phyloP scores from a whole-genome alignment of 768 basidiomycete species.

The Chlorophyllum brunneum region DNA sequence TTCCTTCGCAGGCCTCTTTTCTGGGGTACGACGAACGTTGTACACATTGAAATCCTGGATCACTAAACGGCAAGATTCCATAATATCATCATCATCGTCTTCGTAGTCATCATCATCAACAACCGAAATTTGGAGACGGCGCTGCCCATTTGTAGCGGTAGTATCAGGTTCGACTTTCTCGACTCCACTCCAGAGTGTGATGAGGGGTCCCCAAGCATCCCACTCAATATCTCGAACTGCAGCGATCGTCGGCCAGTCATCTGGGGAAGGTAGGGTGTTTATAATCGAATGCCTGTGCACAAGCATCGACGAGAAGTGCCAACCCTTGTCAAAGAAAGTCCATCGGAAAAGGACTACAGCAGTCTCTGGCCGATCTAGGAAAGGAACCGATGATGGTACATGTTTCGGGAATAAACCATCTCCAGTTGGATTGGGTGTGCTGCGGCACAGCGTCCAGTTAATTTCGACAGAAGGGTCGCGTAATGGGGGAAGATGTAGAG shows the following conservation, averaged over 20 bases:
- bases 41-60: not conserved
- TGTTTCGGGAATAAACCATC: not conserved
- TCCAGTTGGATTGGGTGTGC: not conserved
- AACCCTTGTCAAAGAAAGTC: not conserved
- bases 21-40: not conserved
- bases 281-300: not conserved
- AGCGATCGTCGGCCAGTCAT: not conserved
- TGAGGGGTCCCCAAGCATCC: not conserved
- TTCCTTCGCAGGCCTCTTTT: not conserved
- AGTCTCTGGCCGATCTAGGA: not conserved
- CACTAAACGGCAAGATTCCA: too few species aligned
- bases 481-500: not conserved
- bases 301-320: not conserved
- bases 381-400: not conserved
- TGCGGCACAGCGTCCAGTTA: not conserved
- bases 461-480: not conserved
- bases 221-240: not conserved
- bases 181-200: not conserved
- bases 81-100: too few species aligned
- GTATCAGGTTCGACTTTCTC: not conserved
- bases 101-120: not conserved
- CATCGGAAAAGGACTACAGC: not conserved
- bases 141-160: not conserved
- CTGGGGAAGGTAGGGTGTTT: not conserved
- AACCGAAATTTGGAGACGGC: not conserved